These are phyloP conservation scores for Stachybotrys elegans DNA, from an alignment of 2,329 filamentous ascomycete genomes.

Conservation along the genomic window DNA sequence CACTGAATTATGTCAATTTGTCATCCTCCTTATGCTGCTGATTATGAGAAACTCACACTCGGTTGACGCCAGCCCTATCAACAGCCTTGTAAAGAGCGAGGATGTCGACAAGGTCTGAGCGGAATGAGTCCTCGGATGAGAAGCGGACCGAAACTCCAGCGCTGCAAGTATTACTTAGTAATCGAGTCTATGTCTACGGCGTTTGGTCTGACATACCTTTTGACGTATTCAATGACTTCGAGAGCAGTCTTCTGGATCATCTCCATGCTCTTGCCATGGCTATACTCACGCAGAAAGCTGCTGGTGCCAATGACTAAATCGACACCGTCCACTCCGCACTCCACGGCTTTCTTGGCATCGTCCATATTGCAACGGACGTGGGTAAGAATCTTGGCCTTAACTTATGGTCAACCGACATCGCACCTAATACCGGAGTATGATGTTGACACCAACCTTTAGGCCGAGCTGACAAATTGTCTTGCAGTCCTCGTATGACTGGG, in stretches of 20 bases:
- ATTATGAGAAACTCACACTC: conserved; percentile 40
- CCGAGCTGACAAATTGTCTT: conserved; percentile 92
- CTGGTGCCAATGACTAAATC: conserved; percentile 81
- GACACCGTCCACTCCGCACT: conserved; percentile 71
- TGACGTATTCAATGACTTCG: conserved; percentile 81
- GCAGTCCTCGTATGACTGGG: conserved; percentile 81
- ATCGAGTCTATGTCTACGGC: no score
- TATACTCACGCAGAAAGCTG: conserved; percentile 73
- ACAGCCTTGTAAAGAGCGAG: conserved; percentile 77
- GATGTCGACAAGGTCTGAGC: conserved; percentile 75
- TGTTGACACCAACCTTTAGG: conserved; percentile 60
- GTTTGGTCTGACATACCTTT: conserved; percentile 60
- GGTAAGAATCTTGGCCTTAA: background rate
- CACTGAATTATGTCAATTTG: conserved; percentile 22
- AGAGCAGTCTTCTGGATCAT: conserved; percentile 70
- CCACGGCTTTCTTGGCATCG: conserved; percentile 63
- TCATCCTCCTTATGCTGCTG: background rate
- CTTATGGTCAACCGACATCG: background rate
- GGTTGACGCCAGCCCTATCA: conserved; percentile 74
- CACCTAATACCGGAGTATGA: conserved; percentile 10
- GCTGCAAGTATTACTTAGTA: no score
- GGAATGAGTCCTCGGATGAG: conserved; percentile 75
- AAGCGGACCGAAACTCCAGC: conserved; percentile 30
- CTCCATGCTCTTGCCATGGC: conserved; percentile 82
- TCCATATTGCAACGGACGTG: conserved; percentile 14